A percentile compares a stretch with the other conserved stretches of the same genome.
Conservation (phyloP, 1,284 basidiomycete species). For the Sporisorium reilianum region DNA sequence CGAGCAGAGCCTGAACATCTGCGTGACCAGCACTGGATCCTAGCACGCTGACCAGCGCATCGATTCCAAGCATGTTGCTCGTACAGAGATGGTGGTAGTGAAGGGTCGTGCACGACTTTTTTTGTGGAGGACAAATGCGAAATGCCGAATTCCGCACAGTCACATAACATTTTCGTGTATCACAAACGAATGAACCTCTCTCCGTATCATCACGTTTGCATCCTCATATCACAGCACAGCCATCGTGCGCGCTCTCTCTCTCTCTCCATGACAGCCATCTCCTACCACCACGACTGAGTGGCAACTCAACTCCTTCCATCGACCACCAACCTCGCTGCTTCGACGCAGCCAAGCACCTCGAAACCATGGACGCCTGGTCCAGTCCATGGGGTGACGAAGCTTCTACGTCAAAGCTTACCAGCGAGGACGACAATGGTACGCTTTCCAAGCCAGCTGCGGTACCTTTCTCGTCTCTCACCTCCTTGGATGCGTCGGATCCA, state of each 20-base stretch:
- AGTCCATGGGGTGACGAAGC: slow-evolving; percentile 47
- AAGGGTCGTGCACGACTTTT: not conserved
- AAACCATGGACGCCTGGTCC: slow-evolving; percentile 48
- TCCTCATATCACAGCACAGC: not conserved
- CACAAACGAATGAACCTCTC: not conserved
- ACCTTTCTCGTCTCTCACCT: slow-evolving; percentile 20
- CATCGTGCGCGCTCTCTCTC: too few relatives aligned
- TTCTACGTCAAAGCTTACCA: not conserved
- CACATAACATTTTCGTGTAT: slow-evolving; percentile 5
- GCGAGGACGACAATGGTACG: not conserved
- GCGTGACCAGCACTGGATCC: slow-evolving; percentile 8
- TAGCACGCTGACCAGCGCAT: slow-evolving; percentile 6
- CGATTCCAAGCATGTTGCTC: slow-evolving; percentile 9
- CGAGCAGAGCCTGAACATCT: slow-evolving; percentile 14
- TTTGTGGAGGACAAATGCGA: slow-evolving; percentile 15
- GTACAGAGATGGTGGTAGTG: not conserved
- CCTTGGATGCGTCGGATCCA: slow-evolving; percentile 41
- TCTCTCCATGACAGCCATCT: not conserved
- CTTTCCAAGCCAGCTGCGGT: not conserved
- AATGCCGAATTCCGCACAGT: slow-evolving; percentile 9
- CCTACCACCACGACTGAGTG: not conserved
- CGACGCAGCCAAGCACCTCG: not conserved
- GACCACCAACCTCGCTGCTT: not conserved
- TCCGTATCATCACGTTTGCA: not conserved
- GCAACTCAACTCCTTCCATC: not conserved